Percentiles rank a stretch among this genome's conserved stretches.
Conservation (phyloP, 2,329 filamentous ascomycete genomes). For the Calonectria crousiana region DNA sequence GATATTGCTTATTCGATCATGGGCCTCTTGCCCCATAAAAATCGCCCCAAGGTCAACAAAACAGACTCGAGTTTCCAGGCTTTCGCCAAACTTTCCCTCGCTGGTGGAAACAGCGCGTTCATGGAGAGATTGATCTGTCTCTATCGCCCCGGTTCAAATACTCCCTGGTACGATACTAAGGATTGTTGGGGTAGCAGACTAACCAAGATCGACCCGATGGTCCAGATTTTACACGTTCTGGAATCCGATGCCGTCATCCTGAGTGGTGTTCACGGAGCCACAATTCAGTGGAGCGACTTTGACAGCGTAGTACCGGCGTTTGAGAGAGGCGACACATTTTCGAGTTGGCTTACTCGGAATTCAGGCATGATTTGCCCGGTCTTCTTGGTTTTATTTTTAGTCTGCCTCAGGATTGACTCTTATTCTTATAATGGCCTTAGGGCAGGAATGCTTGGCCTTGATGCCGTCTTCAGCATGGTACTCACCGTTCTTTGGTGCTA, state of each 20-base stretch:
- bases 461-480: background rate
- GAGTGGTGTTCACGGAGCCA: constrained; percentile 46
- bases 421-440: background rate
- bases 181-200: constrained; percentile 57
- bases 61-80: constrained; percentile 59
- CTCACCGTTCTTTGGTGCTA: background rate
- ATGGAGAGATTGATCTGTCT: constrained; percentile 60
- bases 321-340: background rate
- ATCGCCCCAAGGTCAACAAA: constrained; percentile 53
- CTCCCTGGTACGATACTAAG: constrained; percentile 55
- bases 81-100: constrained; percentile 59
- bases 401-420: background rate
- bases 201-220: constrained; percentile 58
- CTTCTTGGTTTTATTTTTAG: background rate
- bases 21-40: constrained; percentile 54
- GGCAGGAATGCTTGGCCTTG: background rate
- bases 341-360: background rate
- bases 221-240: constrained; percentile 55
- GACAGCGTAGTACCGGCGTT: background rate
- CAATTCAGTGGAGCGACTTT: constrained; percentile 55
- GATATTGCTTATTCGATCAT: constrained; percentile 61
- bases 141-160: constrained; percentile 46
- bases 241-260: constrained; percentile 57
- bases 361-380: background rate
- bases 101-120: constrained; percentile 59